Evolutionary conservation across 805 yeast species (phyloP), one percentile per base, ranked within the genome.

Genomic region (Candida ortonii): DNA sequence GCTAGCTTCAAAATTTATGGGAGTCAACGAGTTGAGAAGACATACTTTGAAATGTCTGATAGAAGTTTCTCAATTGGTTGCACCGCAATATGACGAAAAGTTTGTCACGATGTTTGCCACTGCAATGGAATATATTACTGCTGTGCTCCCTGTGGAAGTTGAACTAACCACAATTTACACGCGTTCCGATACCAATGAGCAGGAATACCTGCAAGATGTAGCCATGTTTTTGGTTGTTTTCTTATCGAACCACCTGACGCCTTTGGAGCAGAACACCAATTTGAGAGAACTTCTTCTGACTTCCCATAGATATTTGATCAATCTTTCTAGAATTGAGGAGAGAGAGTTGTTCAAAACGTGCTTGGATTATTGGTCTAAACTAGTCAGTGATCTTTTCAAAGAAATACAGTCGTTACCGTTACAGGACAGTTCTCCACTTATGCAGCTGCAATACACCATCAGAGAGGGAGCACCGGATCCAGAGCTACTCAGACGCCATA

Each of bases 281-380:
- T 60, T 69, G 26, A 73, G 74, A 50, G 81, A 76, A 16, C 62
- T 87, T 33, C 65, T 87, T 38, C 57, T 83, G 37, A 74, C 78
- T 34, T 78, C 94, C 2, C 95, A 89, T 56, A 74, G 76, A 54
- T 88, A 88, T 60, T 68, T 93, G 49, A 76, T 93, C 47, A 83
- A 83, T 50, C 70, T 93, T 38, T 88, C 97, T 6, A 78, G 81
- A 57, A 84, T 93, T 49, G 95, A 90, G 44, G 99, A 93, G 64
- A 76, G 98, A 52, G 99, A 93, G 64, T 70, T 93, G 46, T 93
- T 93, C 68, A 93, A 93, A 61, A 89, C 94, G 28, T 86, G 95
- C 53, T 73, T 93, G 46, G 99, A 93, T 59, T 93, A 89, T 64
- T 93, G 98, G 98, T 68, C 82, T 28, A 76, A 76, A 41, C 76